Evolutionary conservation across 2,329 filamentous ascomycete species (phyloP).

Genomic region (Dryadomyces quercus-mongolicae): DNA sequence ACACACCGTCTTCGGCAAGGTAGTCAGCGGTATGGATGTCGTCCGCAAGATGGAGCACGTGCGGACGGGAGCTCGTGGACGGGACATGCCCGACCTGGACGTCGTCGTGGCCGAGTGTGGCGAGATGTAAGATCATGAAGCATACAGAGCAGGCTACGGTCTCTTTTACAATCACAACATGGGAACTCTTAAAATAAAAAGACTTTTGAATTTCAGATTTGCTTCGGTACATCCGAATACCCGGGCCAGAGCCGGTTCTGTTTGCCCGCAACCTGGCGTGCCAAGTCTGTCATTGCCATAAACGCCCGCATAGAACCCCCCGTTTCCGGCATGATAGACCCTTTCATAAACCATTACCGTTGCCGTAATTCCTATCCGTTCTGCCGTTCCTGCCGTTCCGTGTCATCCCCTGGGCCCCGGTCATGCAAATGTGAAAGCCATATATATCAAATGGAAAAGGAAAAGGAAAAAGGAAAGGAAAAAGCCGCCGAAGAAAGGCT

Average conservation of each 20-base stretch:
- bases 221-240: neutral
- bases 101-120: slow-evolving; percentile 79
- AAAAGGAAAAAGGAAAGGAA: neutral
- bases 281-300: neutral
- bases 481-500: neutral
- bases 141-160: no score
- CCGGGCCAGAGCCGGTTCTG: neutral
- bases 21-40: slow-evolving; percentile 80
- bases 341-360: neutral
- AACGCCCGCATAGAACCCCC: neutral
- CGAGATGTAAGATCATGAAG: no score
- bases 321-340: neutral
- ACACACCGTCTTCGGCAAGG: slow-evolving; percentile 90
- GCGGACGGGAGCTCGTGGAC: slow-evolving; percentile 59
- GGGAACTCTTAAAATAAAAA: no score
- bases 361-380: neutral
- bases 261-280: neutral
- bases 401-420: neutral
- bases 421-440: neutral
- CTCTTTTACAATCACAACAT: no score
- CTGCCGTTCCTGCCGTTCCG: neutral
- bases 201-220: neutral
- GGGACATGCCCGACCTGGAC: slow-evolving; percentile 76
- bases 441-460: slow-evolving; percentile 2
- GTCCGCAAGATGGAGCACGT: slow-evolving; percentile 88